Conservation (phyloP, 2,329 filamentous ascomycete genomes). For the Microcera coccophila region DNA sequence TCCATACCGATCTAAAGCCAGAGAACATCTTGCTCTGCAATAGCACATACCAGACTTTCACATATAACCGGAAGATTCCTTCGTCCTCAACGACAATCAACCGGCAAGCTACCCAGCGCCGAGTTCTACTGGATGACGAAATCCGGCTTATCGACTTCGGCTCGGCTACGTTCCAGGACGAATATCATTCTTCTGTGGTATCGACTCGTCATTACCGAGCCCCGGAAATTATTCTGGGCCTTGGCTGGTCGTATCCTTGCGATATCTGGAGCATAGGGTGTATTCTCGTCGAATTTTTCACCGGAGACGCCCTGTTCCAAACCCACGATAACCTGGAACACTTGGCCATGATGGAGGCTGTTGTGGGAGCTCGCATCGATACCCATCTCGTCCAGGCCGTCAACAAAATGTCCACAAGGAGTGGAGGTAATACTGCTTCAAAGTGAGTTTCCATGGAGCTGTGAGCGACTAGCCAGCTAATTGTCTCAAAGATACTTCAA, state of each 20-base stretch:
- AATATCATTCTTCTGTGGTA: conserved; percentile 69
- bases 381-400: conserved; percentile 49
- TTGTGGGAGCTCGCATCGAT: conserved; percentile 58
- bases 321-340: conserved; percentile 71
- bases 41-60: conserved; percentile 64
- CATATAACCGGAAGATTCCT: conserved; percentile 65
- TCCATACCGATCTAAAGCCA: conserved; percentile 78
- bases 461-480: conserved; percentile 21
- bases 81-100: conserved; percentile 59
- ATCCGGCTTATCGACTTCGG: conserved; percentile 69
- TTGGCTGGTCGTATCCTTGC: conserved; percentile 68
- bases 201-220: conserved; percentile 67
- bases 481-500: conserved; percentile 59
- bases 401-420: conserved; percentile 53
- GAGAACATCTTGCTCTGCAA: conserved; percentile 67
- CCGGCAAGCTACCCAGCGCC: conserved; percentile 59
- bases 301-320: conserved; percentile 67
- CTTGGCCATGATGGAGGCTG: conserved; percentile 71
- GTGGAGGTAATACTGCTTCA: conserved; percentile 56
- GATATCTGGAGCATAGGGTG: conserved; percentile 74
- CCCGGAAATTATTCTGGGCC: conserved; percentile 65
- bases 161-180: conserved; percentile 68
- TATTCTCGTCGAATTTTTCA: conserved; percentile 69
- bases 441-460: conserved; percentile 47
- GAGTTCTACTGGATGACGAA: conserved; percentile 64